Percentiles rank a stretch among this genome's conserved stretches.
These are phyloP conservation scores for Aspergillus brunneoviolaceus DNA, from an alignment of 2,329 filamentous ascomycete species.

Conservation along the genomic window DNA sequence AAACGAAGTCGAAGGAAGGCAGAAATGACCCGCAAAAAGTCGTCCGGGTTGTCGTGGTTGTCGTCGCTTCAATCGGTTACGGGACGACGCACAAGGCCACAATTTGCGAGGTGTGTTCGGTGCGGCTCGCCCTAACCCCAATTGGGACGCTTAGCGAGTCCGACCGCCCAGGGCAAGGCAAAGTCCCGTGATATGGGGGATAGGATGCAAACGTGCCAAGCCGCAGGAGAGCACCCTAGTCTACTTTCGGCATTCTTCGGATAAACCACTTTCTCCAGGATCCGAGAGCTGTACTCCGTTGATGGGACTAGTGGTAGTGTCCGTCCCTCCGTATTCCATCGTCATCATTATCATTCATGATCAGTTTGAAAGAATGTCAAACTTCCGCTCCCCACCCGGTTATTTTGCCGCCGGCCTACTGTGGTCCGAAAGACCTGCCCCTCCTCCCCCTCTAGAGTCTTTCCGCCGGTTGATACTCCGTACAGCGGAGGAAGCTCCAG, in stretches of 20 bases:
- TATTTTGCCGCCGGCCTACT: slow-evolving; percentile 30
- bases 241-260: slow-evolving; percentile 8
- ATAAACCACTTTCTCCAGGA: slow-evolving; percentile 15
- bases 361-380: slow-evolving; percentile 7
- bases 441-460: slow-evolving; percentile 1
- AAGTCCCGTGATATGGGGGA: slow-evolving; percentile 33
- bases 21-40: slow-evolving; percentile 43
- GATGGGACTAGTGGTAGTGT: neutral
- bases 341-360: slow-evolving; percentile 3
- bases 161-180: slow-evolving; percentile 32
- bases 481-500: slow-evolving; percentile 7
- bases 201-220: neutral
- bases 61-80: slow-evolving; percentile 41
- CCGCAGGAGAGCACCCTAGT: slow-evolving; percentile 14
- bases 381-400: slow-evolving; percentile 19
- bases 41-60: slow-evolving; percentile 44
- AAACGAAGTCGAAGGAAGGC: slow-evolving; percentile 43
- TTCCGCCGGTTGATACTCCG: neutral
- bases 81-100: slow-evolving; percentile 36
- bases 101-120: slow-evolving; percentile 41
- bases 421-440: slow-evolving; percentile 27
- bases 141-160: slow-evolving; percentile 39
- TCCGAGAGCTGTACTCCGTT: slow-evolving; percentile 13
- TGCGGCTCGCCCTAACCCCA: slow-evolving; percentile 35
- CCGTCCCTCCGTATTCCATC: neutral